Percentiles rank a stretch among this genome's conserved stretches.
Conservation (phyloP, 345 rosid genomes). For the Moringa oleifera region DNA sequence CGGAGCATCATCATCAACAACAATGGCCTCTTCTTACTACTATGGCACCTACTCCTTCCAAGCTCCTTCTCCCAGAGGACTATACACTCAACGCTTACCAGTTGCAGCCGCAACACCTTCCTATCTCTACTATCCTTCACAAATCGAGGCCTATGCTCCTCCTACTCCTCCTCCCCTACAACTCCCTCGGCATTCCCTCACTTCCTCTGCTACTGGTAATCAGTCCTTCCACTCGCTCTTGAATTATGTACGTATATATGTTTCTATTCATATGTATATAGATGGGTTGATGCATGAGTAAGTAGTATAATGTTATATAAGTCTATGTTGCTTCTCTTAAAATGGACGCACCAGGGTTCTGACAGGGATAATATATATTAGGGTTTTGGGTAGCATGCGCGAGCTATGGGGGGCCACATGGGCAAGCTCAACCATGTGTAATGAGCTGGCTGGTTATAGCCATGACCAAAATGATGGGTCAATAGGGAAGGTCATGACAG, state of each 20-base stretch:
- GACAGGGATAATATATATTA: slow-evolving; percentile 1
- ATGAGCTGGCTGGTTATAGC: slow-evolving; percentile 49
- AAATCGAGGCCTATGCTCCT: slow-evolving; percentile 39
- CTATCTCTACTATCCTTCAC: slow-evolving; percentile 50
- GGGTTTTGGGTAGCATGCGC: background rate
- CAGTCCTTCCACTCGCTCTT: background rate
- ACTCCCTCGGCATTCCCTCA: slow-evolving; percentile 30
- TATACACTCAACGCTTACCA: slow-evolving; percentile 32
- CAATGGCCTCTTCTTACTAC: slow-evolving; percentile 47
- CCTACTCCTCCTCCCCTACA: slow-evolving; percentile 37
- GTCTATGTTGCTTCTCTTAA: no score
- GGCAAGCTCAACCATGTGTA: slow-evolving; percentile 47
- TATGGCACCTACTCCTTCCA: slow-evolving; percentile 66
- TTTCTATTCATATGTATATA: no score
- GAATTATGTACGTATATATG: no score
- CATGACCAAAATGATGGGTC: slow-evolving; percentile 30
- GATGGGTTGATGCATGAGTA: no score
- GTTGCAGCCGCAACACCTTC: slow-evolving; percentile 31
- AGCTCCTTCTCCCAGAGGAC: slow-evolving; percentile 47
- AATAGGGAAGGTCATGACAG: slow-evolving; percentile 35
- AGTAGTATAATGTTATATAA: no score
- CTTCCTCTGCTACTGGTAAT: slow-evolving; percentile 23
- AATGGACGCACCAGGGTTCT: background rate
- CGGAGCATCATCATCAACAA: slow-evolving; percentile 43
- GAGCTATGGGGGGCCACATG: slow-evolving; percentile 30